Conservation (phyloP, 2,329 filamentous ascomycete species). For the Ceratocystis diversiconidia region DNA sequence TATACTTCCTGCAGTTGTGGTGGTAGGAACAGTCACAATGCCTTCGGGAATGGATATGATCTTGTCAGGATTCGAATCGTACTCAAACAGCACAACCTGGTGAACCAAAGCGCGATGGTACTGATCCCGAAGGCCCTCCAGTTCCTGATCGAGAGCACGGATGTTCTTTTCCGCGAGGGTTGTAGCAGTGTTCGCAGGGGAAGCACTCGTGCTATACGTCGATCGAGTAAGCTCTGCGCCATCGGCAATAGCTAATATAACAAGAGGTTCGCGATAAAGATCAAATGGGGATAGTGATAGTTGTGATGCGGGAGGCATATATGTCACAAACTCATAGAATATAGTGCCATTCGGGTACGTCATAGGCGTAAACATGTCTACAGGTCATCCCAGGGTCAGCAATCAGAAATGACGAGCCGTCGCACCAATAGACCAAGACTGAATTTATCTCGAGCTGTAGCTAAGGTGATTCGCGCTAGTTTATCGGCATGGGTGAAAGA, state of each 20-base stretch:
- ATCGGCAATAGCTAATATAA: slow-evolving; percentile 74
- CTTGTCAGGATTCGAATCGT: slow-evolving; percentile 34
- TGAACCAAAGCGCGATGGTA: slow-evolving; percentile 67
- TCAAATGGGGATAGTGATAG: slow-evolving; percentile 77
- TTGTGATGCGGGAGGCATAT: slow-evolving; percentile 65
- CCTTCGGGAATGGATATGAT: slow-evolving; percentile 49
- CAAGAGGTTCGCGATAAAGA: slow-evolving; percentile 69
- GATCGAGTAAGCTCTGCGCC: slow-evolving; percentile 50
- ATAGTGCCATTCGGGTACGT: slow-evolving; percentile 76
- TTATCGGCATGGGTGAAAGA: not conserved
- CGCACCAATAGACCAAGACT: not conserved
- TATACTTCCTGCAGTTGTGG: slow-evolving; percentile 44
- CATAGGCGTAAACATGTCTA: slow-evolving; percentile 87
- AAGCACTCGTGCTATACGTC: slow-evolving; percentile 34
- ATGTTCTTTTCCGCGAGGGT: slow-evolving; percentile 39
- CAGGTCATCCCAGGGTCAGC: slow-evolving; percentile 17
- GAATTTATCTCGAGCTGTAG: not conserved
- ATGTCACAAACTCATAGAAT: slow-evolving; percentile 74
- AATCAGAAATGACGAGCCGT: not conserved
- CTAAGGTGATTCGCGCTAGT: not conserved
- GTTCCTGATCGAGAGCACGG: slow-evolving; percentile 47
- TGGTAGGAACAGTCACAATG: slow-evolving; percentile 55
- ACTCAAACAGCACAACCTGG: slow-evolving; percentile 69
- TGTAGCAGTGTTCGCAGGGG: slow-evolving; percentile 9
- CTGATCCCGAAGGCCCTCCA: slow-evolving; percentile 55